Base-by-base conservation (phyloP, 768 basidiomycete genomes). In the Mycena kentingensis region DNA sequence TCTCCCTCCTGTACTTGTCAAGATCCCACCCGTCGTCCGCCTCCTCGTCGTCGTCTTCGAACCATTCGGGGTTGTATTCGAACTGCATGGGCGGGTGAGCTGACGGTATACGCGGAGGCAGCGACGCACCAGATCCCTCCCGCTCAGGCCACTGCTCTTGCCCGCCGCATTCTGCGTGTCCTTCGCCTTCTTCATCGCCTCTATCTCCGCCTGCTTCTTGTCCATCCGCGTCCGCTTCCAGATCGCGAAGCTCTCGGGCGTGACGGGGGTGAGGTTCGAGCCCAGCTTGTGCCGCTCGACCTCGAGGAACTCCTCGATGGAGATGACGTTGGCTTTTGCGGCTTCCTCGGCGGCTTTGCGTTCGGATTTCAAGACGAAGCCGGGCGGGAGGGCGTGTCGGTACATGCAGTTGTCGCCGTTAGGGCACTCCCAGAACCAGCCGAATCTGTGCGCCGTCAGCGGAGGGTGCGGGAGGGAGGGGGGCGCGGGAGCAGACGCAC, bases 231-330 rank as follows among this genome's bases (percentile, higher is more conserved):
- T 98, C 76, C 87, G 88, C 74, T 98, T 98, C 97, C 97, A 99
- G 43, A 80, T 75, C 0, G 92, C 90, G 66, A 99, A 99, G 1
- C 86, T 75, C 66, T 99, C 97, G 0, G 78, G 82, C 1, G 94
- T 98, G 4, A 98, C 93, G 1, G 95, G 96, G 13, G 97, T 99
- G 38, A 98, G 74, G 63, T 90, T 90, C 13, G 83, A 26, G 25
- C 93, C 92, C 21, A 99, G 78, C 79, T 97, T 98, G 73, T 98
- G 96, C 49, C 97, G 86, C 93, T 98, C 96, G 44, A 93, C 92
- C 73, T 99, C 97, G 51, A 99, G 68, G 76, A 99, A 99, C 60
- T 98, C 97, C 67, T 98, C 97, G 32, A 99, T 61, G 60, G 90
- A 93, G 66, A 99, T 98, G 44, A 78, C 75, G 52, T 90, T 88